These are phyloP conservation scores for Plasmodium ovale DNA, from an alignment of 169 alveolate species.

Conservation along the genomic window DNA sequence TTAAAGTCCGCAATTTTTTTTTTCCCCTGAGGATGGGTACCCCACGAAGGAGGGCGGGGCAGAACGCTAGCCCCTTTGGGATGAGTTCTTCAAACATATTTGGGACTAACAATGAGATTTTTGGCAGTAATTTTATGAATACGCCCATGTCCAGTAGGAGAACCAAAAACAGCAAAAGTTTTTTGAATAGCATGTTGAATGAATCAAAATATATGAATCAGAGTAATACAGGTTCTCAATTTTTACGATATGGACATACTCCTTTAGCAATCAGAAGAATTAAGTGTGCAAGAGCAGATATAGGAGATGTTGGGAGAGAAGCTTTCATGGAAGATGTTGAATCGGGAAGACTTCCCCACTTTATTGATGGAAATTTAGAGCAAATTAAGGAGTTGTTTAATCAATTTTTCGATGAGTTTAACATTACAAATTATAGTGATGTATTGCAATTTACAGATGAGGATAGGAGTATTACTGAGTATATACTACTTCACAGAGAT, in stretches of 20 bases:
- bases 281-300: constrained; percentile 88
- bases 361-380: constrained; percentile 85
- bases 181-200: constrained; percentile 68
- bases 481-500: constrained; percentile 70
- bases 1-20: too few species aligned
- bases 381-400: constrained; percentile 83
- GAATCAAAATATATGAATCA: constrained; percentile 66
- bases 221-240: constrained; percentile 80
- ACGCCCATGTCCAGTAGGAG: constrained; percentile 74
- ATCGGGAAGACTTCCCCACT: constrained; percentile 86
- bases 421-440: constrained; percentile 81
- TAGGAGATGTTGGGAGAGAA: constrained; percentile 92
- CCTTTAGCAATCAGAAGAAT: constrained; percentile 88
- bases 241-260: constrained; percentile 87
- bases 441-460: constrained; percentile 80
- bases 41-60: constrained; percentile 62
- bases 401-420: constrained; percentile 82
- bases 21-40: constrained; percentile 43
- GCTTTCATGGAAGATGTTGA: constrained; percentile 88
- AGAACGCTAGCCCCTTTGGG: constrained; percentile 45
- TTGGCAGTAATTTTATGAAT: constrained; percentile 68
- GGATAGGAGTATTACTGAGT: constrained; percentile 77
- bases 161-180: constrained; percentile 59
- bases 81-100: constrained; percentile 59
- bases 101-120: constrained; percentile 47